A percentile compares a stretch with the other conserved stretches of the same genome.
Conservation (phyloP, 768 basidiomycete species). For the Rhodocollybia butyracea region DNA sequence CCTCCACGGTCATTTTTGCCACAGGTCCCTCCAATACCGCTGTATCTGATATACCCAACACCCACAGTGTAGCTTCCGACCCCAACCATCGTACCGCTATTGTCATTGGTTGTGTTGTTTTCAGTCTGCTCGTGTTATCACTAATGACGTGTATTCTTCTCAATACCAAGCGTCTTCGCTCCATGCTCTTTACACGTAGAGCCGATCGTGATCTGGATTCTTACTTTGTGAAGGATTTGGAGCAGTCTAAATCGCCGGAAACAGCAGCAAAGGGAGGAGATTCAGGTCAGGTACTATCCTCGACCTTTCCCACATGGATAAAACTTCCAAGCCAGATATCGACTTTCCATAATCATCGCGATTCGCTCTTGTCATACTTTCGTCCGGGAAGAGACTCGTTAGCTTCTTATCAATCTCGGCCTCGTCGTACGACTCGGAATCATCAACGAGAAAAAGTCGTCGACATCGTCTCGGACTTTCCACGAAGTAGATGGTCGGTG, state of each 20-base stretch:
- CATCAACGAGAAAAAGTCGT: conserved; percentile 14
- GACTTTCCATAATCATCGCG: conserved; percentile 4
- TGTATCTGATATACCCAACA: not conserved
- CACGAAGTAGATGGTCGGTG: conserved; percentile 28
- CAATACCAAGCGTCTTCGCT: conserved; percentile 2
- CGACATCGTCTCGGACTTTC: conserved; percentile 24
- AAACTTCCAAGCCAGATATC: conserved; percentile 8
- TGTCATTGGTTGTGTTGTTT: not conserved
- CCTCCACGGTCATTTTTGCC: not conserved
- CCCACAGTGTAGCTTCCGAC: not conserved
- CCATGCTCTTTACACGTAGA: not conserved
- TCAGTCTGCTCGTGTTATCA: conserved; percentile 1
- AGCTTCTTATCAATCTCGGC: not conserved
- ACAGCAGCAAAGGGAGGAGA: not conserved
- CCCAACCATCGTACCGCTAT: not conserved
- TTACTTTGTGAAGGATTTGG: not conserved
- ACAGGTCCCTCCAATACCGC: not conserved
- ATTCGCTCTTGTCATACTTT: conserved; percentile 6
- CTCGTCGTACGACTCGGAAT: not conserved
- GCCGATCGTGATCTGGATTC: not conserved
- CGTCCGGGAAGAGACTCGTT: not conserved
- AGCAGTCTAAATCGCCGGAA: not conserved
- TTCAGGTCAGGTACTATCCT: not conserved
- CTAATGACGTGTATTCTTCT: not conserved
- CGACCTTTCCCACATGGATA: not conserved